Percentiles rank a stretch among this genome's conserved stretches.
Conservation (phyloP, 2,329 filamentous ascomycete genomes). For the Venturiaceae sp. region DNA sequence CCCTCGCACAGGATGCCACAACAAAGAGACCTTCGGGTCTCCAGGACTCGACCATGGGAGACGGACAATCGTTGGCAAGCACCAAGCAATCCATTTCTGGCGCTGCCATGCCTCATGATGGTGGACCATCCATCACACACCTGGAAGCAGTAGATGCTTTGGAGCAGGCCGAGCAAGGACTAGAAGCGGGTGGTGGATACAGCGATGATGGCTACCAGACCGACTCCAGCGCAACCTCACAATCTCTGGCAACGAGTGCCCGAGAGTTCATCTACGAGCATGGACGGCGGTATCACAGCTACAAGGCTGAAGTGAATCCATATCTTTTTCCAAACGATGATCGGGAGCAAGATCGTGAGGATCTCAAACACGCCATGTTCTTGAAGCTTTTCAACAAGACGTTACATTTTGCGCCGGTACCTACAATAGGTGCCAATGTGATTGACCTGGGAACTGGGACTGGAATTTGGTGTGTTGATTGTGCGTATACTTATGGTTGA, state of each 20-base stretch:
- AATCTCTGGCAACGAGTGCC: constrained; percentile 6
- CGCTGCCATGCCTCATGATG: not conserved
- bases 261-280: constrained; percentile 6
- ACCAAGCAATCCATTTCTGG: not conserved
- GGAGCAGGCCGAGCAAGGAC: constrained; percentile 6
- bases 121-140: not conserved
- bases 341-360: constrained; percentile 5
- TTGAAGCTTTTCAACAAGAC: constrained; percentile 20
- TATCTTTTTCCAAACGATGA: constrained; percentile 9
- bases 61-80: not conserved
- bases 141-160: constrained; percentile 1
- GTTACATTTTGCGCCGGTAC: constrained; percentile 28
- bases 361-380: constrained; percentile 6
- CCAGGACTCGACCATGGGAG: not conserved
- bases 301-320: constrained; percentile 2
- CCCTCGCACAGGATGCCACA: not conserved
- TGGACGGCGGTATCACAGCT: constrained; percentile 8
- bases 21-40: not conserved
- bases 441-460: constrained; percentile 3
- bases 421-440: not conserved
- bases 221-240: constrained; percentile 1
- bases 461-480: constrained; percentile 28
- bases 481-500: constrained; percentile 13
- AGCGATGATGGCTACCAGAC: constrained; percentile 7
- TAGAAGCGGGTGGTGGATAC: not conserved